Evolutionary conservation across 768 basidiomycete genomes (phyloP), one percentile per base, ranked within the genome.

Genomic region (Russula foetens): DNA sequence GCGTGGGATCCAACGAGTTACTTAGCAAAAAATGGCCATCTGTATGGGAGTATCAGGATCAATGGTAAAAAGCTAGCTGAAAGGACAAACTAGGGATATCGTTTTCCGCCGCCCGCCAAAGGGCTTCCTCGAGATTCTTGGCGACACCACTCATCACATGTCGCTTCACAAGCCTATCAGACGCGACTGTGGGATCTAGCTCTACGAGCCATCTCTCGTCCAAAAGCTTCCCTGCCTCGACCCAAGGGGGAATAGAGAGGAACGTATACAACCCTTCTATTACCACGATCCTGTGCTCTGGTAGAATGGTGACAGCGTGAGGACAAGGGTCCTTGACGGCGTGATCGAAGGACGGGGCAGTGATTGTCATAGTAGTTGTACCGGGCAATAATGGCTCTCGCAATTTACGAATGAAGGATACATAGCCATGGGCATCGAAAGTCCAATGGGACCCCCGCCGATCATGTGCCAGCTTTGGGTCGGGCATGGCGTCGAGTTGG

Each of bases 211-310:
- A 89, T 11, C 90, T 76, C 67, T 93, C 88, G 68, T 96, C 89
- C 60, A 95, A 75, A 56, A 82, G 67, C 19, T 73, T 69, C 0
- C 83, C 81, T 1, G 85, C 90, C 15, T 80, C 77, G 1, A 68
- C 71, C 95, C 95, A 97, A 0, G 88, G 86, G 0, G 81, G 74
- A 24, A 84, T 73, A n/a, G 82, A 76, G 29, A 97, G 79, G 66
- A 92, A 83, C 2, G 84, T 79, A 71, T 98, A 97, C n/a, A 97
- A 73, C 0, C 95, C 94, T 72, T 98, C 95, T 63, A 98, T 81
- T 60, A 98, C 70, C 45, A 97, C 79, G 56, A 98, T 81, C 14
- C 89, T 84, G 67, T 95, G 87, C 33, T 75, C 67, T 0, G 86
- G 81, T 26, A 74, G 67, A 28, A 98, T 79, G 3, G 74, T 68